Base-by-base conservation (phyloP, 2,329 filamentous ascomycete species). In the Arachnomyces sp. region DNA sequence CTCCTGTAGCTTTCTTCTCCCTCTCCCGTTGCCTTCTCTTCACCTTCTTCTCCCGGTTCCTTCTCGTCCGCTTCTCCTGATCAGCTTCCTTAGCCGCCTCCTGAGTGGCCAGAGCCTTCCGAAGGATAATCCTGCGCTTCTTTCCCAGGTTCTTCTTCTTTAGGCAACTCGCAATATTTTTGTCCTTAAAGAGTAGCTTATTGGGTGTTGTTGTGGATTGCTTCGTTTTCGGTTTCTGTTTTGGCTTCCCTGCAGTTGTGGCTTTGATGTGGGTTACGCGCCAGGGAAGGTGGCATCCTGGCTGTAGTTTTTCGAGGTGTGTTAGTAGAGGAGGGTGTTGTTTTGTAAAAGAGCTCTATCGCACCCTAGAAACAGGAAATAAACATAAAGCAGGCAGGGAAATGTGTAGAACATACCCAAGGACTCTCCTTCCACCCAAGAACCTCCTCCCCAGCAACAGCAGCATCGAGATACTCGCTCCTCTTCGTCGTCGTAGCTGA, bases 251-350 rank as follows among this genome's bases (percentile, higher is more conserved):
- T 33, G 31, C 15, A 12, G 36, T 12, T 7, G 11, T 37, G 8
- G 55, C 44, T 37, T 63, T 62, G 11, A 67, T 46, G 37, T 55
- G 60, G 18, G 59, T 56, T 3, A 67, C 56, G 14, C 62, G 59
- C 64, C 64, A 67, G 3, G 64, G 59, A 2, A 66, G 50, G 48
- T 63, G 48, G 29, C 62, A 66, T 12, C 64, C 63, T 11, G 63
- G 62, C 62, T 66, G 28, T 13, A 34, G 21, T 25, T 5, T 5
- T 5, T 9, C 5, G 21, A 5, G 9, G 9, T 25, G 21, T 25
- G 21, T 25, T 25, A 35, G 2, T 14, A 18, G 31, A 29, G 28
- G 31, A 29, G n/a, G 16, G n/a, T 34, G 2, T 11, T 35, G n/a
- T 35, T 28, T 35, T n/a, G 7, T 17, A 5, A 35, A 35, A 7